Conservation (phyloP, 1,139 yeast genomes). For the Candida sojae region DNA sequence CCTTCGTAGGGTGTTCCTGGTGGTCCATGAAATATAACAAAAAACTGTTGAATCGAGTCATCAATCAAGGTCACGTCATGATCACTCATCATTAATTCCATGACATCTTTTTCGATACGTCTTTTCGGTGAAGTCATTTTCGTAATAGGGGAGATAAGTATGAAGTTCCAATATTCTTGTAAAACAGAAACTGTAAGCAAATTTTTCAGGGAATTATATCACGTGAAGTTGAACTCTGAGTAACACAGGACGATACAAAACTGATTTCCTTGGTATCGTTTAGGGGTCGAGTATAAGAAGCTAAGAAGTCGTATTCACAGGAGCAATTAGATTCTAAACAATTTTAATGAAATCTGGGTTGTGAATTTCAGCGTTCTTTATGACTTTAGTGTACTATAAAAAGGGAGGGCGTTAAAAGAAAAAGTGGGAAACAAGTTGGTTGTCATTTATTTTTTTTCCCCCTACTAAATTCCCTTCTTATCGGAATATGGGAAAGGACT, state of each 20-base stretch:
- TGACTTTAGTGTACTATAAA: too few relatives aligned
- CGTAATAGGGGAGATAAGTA: background rate
- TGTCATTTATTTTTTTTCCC: constrained; percentile 1
- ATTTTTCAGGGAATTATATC: too few relatives aligned
- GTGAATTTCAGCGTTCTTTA: too few relatives aligned
- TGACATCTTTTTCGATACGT: constrained; percentile 94
- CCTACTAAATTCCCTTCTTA: background rate
- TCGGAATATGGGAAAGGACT: background rate
- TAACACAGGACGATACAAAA: too few relatives aligned
- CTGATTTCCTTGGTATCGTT: too few relatives aligned
- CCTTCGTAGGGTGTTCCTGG: constrained; percentile 85
- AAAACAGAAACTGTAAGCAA: too few relatives aligned
- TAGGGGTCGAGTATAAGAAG: too few relatives aligned
- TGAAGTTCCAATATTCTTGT: background rate
- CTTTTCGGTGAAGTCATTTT: constrained; percentile 74
- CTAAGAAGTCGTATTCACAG: too few relatives aligned
- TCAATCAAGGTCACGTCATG: constrained; percentile 84
- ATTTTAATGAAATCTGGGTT: too few relatives aligned
- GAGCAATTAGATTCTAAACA: too few relatives aligned
- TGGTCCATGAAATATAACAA: constrained; percentile 87
- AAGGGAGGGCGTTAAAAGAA: background rate
- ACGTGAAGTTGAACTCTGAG: too few relatives aligned
- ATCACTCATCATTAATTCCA: constrained; percentile 96
- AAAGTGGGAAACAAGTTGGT: background rate
- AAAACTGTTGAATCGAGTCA: constrained; percentile 90